Evolutionary conservation across 345 rosid genomes (phyloP).

Genomic region (Draba incana): DNA sequence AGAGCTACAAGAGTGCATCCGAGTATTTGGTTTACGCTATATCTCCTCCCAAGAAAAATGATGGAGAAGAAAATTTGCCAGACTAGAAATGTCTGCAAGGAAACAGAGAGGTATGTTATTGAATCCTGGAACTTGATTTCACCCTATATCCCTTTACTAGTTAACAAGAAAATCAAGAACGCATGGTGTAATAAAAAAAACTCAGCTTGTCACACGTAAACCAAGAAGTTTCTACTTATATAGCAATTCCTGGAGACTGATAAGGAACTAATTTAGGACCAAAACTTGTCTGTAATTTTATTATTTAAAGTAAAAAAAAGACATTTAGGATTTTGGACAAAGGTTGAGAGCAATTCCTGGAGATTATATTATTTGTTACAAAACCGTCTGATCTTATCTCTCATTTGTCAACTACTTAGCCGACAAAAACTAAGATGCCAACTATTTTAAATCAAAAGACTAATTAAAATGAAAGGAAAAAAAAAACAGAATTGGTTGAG

Average conservation of each 20-base stretch:
- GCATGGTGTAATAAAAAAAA: no score
- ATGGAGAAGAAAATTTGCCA: constrained; percentile 92
- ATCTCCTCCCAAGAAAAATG: constrained; percentile 91
- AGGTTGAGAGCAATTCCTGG: constrained; percentile 38
- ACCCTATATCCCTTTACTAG: neutral
- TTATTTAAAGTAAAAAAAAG: neutral
- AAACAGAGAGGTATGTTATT: constrained; percentile 12
- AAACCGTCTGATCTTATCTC: constrained; percentile 18
- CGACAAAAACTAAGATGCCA: no score
- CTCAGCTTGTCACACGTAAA: no score
- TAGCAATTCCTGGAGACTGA: constrained; percentile 14
- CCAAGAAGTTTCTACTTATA: neutral
- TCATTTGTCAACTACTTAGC: constrained; percentile 3
- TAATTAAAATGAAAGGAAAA: no score
- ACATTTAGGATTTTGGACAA: constrained; percentile 28
- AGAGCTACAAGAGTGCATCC: constrained; percentile 84
- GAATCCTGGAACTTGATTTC: neutral
- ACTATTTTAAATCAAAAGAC: no score
- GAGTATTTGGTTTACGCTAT: constrained; percentile 67
- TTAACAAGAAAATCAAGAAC: neutral
- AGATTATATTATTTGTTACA: constrained; percentile 1
- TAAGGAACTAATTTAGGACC: no score
- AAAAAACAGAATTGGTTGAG: no score
- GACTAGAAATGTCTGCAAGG: constrained; percentile 81
- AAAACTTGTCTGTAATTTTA: no score